Percentiles rank a stretch among this genome's conserved stretches.
Conservation (phyloP, 2,329 filamentous ascomycete species). For the Colletotrichum falcatum region DNA sequence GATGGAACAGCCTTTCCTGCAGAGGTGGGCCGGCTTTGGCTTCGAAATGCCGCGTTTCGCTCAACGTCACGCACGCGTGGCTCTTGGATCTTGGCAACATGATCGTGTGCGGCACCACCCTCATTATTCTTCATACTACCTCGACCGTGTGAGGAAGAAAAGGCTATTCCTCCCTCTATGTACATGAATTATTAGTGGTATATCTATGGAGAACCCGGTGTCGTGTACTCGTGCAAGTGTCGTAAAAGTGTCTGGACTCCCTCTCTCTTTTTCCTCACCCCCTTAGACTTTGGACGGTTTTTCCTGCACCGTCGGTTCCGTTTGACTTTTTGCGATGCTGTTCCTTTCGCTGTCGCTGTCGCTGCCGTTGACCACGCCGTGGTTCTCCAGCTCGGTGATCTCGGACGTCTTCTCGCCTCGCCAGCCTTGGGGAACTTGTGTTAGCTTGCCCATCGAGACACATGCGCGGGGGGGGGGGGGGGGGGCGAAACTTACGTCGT, state of each 20-base stretch:
- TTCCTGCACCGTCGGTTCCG: neutral
- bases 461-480: too few relatives aligned
- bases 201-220: neutral
- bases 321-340: conserved; percentile 19
- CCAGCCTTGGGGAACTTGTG: conserved; percentile 17
- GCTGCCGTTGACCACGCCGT: conserved; percentile 1
- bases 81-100: neutral
- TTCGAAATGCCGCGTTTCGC: neutral
- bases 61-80: neutral
- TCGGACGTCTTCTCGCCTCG: conserved; percentile 24
- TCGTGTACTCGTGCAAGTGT: neutral
- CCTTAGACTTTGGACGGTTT: conserved; percentile 18
- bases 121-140: too few relatives aligned
- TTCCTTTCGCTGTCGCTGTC: conserved; percentile 25
- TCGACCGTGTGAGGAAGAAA: neutral
- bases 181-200: conserved; percentile 22
- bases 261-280: too few relatives aligned
- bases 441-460: neutral
- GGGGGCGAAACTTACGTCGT: conserved; percentile 21
- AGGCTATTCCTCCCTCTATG: neutral
- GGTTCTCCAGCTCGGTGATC: conserved; percentile 33
- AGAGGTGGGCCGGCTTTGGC: neutral
- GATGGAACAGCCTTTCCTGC: neutral
- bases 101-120: neutral
- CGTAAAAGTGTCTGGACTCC: neutral